Conservation (phyloP, 2,329 filamentous ascomycete species). For the Seiridium unicorne region DNA sequence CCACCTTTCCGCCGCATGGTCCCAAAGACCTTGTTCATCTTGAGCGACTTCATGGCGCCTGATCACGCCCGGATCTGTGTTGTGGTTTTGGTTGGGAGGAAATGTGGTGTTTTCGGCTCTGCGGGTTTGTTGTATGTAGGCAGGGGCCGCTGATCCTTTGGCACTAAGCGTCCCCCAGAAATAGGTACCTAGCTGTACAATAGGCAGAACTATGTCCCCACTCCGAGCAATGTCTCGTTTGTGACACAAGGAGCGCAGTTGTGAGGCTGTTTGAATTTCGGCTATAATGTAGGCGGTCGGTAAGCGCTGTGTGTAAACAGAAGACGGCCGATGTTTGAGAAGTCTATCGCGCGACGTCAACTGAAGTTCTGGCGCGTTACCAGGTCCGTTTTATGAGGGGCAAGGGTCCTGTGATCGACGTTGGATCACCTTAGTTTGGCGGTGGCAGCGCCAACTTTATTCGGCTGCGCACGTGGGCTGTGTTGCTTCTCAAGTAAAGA, state of each 20-base stretch:
- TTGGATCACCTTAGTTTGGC: conserved; percentile 1
- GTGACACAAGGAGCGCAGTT: too few species aligned
- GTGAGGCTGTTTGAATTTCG: too few species aligned
- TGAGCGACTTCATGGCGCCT: conserved; percentile 44
- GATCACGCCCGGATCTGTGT: neutral
- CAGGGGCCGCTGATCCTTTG: too few species aligned
- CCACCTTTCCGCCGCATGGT: conserved; percentile 47
- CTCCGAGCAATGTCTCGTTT: too few species aligned
- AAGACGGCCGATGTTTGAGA: neutral
- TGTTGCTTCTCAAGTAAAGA: neutral
- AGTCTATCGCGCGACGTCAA: neutral
- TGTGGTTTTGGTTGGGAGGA: neutral
- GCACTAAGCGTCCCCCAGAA: too few species aligned
- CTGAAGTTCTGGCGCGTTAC: neutral
- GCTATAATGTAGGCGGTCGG: too few species aligned
- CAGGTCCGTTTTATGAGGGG: neutral
- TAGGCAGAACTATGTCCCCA: too few species aligned
- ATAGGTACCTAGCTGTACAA: too few species aligned
- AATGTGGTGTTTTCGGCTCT: neutral
- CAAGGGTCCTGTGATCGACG: conserved; percentile 3
- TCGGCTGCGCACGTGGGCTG: neutral
- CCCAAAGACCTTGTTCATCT: conserved; percentile 55
- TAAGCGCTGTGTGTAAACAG: neutral
- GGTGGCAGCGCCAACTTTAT: neutral
- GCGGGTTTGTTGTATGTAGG: too few species aligned